These are phyloP conservation scores for Aspergillus glaucus DNA, from an alignment of 2,329 filamentous ascomycete species.

Conservation along the genomic window DNA sequence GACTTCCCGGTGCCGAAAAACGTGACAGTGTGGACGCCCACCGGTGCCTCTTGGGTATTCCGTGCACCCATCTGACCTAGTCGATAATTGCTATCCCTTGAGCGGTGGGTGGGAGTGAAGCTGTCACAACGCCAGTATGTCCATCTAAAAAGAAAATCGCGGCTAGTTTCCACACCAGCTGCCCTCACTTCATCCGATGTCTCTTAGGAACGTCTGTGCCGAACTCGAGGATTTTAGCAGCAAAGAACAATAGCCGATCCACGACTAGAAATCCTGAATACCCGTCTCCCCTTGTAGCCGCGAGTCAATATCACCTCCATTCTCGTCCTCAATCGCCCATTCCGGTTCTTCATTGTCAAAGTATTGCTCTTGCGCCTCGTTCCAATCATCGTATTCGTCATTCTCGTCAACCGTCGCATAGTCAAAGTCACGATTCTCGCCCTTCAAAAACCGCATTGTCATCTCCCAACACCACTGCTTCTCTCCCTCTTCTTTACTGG, in stretches of 20 bases:
- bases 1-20: no score
- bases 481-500: slow-evolving; percentile 59
- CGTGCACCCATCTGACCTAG: no score
- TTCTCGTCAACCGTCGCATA: slow-evolving; percentile 65
- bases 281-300: slow-evolving; percentile 57
- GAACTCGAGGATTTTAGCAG: background rate
- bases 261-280: slow-evolving; percentile 60
- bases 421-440: slow-evolving; percentile 72
- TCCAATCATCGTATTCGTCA: slow-evolving; percentile 63
- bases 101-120: no score
- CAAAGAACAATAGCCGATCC: background rate
- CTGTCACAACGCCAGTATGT: no score
- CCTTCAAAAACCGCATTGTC: slow-evolving; percentile 65
- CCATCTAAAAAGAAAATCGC: no score
- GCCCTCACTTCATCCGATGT: no score
- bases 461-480: slow-evolving; percentile 67
- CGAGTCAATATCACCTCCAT: slow-evolving; percentile 22
- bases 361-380: slow-evolving; percentile 65
- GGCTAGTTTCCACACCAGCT: no score
- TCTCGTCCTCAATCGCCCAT: slow-evolving; percentile 50
- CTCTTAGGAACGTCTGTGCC: no score
- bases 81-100: no score
- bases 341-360: slow-evolving; percentile 72
- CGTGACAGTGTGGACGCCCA: no score
- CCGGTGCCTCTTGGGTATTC: no score